phyloP scores from a whole-genome alignment of 2,329 filamentous ascomycete species.

The Dactylella cylindrospora region DNA sequence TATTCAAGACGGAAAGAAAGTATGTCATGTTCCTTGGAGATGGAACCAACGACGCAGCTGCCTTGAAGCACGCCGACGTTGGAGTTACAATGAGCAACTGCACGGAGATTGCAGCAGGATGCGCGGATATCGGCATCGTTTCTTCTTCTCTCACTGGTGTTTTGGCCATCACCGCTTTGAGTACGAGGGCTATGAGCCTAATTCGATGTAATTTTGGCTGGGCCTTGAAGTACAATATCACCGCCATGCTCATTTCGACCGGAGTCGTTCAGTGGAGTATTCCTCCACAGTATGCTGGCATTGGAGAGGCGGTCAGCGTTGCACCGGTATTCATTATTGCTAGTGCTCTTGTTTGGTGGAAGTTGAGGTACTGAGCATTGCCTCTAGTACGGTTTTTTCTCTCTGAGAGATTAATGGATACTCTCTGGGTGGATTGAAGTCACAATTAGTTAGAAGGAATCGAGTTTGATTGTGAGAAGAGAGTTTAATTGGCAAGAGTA shows the following conservation, averaged over 20 bases:
- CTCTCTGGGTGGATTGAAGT: no score
- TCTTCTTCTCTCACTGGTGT: conserved; percentile 60
- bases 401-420: no score
- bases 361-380: conserved; percentile 31
- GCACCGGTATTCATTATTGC: conserved; percentile 67
- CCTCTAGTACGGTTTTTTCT: no score
- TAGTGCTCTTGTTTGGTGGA: conserved; percentile 32
- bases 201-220: conserved; percentile 70
- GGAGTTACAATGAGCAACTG: conserved; percentile 68
- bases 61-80: conserved; percentile 69
- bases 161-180: conserved; percentile 61
- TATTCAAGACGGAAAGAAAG: conserved; percentile 50
- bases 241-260: conserved; percentile 66
- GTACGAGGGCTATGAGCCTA: conserved; percentile 52
- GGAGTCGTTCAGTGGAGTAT: conserved; percentile 63
- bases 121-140: conserved; percentile 70
- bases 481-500: no score
- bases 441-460: no score
- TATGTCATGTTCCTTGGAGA: conserved; percentile 71
- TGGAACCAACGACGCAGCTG: conserved; percentile 77
- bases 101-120: conserved; percentile 66
- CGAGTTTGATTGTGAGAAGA: no score
- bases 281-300: conserved; percentile 65
- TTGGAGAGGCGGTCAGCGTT: conserved; percentile 74
- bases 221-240: conserved; percentile 69